Evolutionary conservation across 1,139 yeast genomes (phyloP).

Genomic region (Candida sp.): DNA sequence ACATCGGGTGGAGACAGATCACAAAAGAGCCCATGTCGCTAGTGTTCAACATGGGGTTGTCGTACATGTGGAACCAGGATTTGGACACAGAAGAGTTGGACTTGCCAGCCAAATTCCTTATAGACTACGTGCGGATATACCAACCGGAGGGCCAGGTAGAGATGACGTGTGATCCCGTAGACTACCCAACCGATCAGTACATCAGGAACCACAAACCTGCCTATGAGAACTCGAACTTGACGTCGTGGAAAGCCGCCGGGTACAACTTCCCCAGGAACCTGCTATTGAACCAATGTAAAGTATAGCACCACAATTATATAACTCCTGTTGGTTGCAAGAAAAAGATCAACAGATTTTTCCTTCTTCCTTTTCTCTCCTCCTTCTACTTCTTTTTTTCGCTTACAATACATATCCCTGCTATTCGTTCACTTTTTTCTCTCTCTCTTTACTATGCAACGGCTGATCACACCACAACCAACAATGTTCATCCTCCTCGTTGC

Average conservation of each 20-base stretch:
- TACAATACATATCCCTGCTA: too few relatives aligned
- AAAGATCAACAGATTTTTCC: background rate
- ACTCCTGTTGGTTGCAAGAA: too few relatives aligned
- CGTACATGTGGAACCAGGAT: constrained; percentile 27
- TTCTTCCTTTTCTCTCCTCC: too few relatives aligned
- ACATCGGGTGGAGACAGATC: constrained; percentile 31
- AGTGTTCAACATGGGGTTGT: constrained; percentile 30
- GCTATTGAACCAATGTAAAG: constrained; percentile 20
- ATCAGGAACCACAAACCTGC: constrained; percentile 27
- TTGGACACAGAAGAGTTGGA: constrained; percentile 25
- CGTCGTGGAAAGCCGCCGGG: constrained; percentile 31
- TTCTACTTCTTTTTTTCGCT: too few relatives aligned
- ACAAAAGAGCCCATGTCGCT: constrained; percentile 34
- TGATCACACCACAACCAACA: background rate
- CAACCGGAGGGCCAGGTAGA: constrained; percentile 24
- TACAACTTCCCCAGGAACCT: constrained; percentile 25
- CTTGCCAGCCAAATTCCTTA: constrained; percentile 28
- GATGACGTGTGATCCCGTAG: constrained; percentile 32
- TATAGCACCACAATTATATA: background rate
- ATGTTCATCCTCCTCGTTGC: background rate
- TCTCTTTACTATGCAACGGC: too few relatives aligned
- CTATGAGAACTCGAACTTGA: constrained; percentile 25
- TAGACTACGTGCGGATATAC: constrained; percentile 32
- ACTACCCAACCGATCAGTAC: constrained; percentile 29
- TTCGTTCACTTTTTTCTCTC: too few relatives aligned